Evolutionary conservation across 2,329 filamentous ascomycete genomes (phyloP).

Genomic region (Ophiostoma ips): DNA sequence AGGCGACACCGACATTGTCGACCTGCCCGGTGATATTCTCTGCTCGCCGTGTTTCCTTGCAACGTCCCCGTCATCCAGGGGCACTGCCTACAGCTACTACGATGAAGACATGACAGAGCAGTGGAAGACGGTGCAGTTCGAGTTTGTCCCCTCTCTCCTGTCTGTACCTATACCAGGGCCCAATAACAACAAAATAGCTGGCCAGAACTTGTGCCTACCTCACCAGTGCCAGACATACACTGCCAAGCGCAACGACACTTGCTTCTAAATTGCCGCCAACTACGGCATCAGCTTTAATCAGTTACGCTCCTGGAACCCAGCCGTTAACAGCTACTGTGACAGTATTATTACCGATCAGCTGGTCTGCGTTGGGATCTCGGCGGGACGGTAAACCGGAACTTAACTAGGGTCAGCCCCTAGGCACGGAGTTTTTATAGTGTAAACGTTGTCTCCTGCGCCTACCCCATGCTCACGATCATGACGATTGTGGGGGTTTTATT

Average conservation of each 20-base stretch:
- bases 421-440: too few species aligned
- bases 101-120: not conserved
- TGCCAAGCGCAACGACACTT: conserved; percentile 3
- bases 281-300: conserved; percentile 5
- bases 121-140: not conserved
- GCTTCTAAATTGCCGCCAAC: conserved; percentile 5
- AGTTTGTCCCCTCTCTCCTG: too few species aligned
- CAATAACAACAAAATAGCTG: not conserved
- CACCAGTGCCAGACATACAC: not conserved
- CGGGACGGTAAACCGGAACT: not conserved
- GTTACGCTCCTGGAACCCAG: conserved; percentile 9
- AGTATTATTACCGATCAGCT: not conserved
- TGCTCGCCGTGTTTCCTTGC: not conserved
- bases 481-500: too few species aligned
- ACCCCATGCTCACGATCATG: too few species aligned
- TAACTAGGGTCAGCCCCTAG: too few species aligned
- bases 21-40: not conserved
- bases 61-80: not conserved
- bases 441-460: too few species aligned
- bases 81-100: not conserved
- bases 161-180: too few species aligned
- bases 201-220: not conserved
- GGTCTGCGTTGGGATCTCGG: not conserved
- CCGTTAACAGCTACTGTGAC: conserved; percentile 4
- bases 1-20: not conserved